These are phyloP conservation scores for Blumeria graminis DNA, from an alignment of 2,329 filamentous ascomycete species.

Conservation along the genomic window DNA sequence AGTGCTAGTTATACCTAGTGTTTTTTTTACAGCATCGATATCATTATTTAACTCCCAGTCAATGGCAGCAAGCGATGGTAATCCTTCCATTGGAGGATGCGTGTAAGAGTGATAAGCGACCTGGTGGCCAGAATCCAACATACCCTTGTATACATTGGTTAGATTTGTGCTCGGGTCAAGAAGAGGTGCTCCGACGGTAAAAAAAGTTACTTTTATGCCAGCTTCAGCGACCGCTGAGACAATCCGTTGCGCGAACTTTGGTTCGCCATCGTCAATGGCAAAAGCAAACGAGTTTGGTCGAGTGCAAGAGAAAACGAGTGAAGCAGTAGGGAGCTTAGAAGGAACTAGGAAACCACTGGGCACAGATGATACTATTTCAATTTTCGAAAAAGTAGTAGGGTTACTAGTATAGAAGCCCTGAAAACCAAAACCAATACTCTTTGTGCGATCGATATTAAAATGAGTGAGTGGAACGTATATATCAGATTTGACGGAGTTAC, in stretches of 20 bases:
- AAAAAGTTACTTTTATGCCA: constrained; percentile 42
- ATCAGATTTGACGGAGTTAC: constrained; percentile 21
- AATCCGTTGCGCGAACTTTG: constrained; percentile 31
- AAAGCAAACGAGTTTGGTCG: constrained; percentile 48
- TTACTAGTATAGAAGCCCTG: constrained; percentile 36
- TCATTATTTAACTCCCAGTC: constrained; percentile 38
- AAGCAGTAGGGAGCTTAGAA: constrained; percentile 33
- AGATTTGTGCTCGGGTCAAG: constrained; percentile 34
- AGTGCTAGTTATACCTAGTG: constrained; percentile 18
- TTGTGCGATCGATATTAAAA: constrained; percentile 34
- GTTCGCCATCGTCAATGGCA: constrained; percentile 45
- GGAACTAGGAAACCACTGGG: constrained; percentile 28
- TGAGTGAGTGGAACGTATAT: constrained; percentile 44
- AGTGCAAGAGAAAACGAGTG: constrained; percentile 37
- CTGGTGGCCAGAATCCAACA: constrained; percentile 38
- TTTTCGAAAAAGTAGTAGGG: constrained; percentile 25
- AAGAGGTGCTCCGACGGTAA: constrained; percentile 40
- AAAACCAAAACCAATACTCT: constrained; percentile 33
- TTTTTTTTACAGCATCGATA: constrained; percentile 22
- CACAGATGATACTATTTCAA: constrained; percentile 34
- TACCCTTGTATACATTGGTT: constrained; percentile 36
- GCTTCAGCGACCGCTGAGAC: constrained; percentile 36
- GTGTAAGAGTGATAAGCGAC: constrained; percentile 44
- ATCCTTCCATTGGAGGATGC: constrained; percentile 40
- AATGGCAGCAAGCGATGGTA: constrained; percentile 26